These are phyloP conservation scores for Guyanaporus albipodus DNA, from an alignment of 768 basidiomycete genomes.

Conservation along the genomic window DNA sequence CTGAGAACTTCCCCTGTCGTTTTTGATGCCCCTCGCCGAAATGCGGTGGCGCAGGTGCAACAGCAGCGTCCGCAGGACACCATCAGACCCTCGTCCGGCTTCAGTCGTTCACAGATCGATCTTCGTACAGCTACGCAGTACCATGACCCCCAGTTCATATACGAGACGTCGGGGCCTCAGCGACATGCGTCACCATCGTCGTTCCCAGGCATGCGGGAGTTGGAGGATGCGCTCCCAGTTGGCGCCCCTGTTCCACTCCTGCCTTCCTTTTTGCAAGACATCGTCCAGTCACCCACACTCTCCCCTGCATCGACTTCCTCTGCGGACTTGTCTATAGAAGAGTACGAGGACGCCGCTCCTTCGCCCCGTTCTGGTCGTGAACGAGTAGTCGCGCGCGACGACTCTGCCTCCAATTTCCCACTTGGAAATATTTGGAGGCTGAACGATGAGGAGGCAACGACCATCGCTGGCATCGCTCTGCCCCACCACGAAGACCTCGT, in stretches of 20 bases:
- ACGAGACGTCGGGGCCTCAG: constrained; percentile 56
- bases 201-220: constrained; percentile 29
- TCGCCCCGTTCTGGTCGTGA: constrained; percentile 28
- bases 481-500: constrained; percentile 38
- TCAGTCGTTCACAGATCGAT: constrained; percentile 49
- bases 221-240: constrained; percentile 19
- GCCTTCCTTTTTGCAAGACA: constrained; percentile 76
- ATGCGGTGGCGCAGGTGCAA: constrained; percentile 46
- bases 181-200: constrained; percentile 41
- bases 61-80: constrained; percentile 39
- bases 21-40: constrained; percentile 34
- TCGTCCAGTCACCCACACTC: constrained; percentile 62
- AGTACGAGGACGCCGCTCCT: constrained; percentile 39
- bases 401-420: constrained; percentile 30
- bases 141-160: constrained; percentile 52
- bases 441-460: constrained; percentile 66
- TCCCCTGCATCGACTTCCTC: constrained; percentile 65
- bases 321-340: constrained; percentile 62
- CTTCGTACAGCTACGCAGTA: constrained; percentile 40
- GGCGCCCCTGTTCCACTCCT: constrained; percentile 50
- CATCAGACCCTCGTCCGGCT: constrained; percentile 31
- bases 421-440: constrained; percentile 64
- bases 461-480: constrained; percentile 47
- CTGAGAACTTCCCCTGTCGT: constrained; percentile 16
- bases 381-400: constrained; percentile 22